phyloP scores from a whole-genome alignment of 495 filamentous ascomycete species.

The Lepidopterella palustris region DNA sequence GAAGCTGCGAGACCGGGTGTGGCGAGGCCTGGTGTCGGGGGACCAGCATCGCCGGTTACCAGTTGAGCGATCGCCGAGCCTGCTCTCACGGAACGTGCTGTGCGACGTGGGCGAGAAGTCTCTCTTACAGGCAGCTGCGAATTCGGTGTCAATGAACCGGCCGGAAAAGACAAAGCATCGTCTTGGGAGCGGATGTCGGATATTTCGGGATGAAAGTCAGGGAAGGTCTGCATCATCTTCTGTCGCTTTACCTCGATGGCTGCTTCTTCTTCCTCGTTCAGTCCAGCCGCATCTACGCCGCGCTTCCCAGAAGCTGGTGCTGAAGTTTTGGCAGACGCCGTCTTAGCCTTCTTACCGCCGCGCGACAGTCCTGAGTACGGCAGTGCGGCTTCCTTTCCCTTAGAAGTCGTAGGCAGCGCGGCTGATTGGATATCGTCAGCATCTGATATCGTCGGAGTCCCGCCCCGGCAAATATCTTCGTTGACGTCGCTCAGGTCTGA shows the following conservation, averaged over 20 bases:
- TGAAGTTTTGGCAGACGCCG: conserved; percentile 5
- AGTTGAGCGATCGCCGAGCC: neutral
- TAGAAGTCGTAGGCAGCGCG: conserved; percentile 3
- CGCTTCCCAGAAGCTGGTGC: conserved; percentile 14
- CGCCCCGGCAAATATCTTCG: conserved; percentile 23
- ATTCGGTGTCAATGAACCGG: neutral
- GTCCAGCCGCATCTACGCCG: conserved; percentile 7
- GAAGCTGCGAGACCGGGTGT: conserved; percentile 6
- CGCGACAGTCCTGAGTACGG: conserved; percentile 2
- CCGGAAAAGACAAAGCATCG: neutral
- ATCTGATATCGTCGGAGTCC: conserved; percentile 6
- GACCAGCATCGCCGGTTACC: neutral
- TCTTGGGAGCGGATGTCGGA: conserved; percentile 24
- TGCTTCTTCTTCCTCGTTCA: conserved; percentile 1
- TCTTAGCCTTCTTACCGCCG: conserved; percentile 19
- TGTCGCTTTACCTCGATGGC: conserved; percentile 5
- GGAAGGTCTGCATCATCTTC: conserved; percentile 9
- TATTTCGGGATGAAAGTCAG: conserved; percentile 5
- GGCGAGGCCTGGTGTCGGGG: too few species aligned
- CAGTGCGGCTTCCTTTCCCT: conserved; percentile 5
- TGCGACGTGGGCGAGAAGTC: neutral
- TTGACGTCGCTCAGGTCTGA: conserved; percentile 28
- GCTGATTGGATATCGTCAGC: conserved; percentile 9
- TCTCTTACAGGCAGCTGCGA: neutral
- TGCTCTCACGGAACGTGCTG: neutral